A percentile compares a stretch with the other conserved stretches of the same genome.
Evolutionary conservation across 1,284 basidiomycete species (phyloP).

Genomic region (Xerocomus nothofagi): DNA sequence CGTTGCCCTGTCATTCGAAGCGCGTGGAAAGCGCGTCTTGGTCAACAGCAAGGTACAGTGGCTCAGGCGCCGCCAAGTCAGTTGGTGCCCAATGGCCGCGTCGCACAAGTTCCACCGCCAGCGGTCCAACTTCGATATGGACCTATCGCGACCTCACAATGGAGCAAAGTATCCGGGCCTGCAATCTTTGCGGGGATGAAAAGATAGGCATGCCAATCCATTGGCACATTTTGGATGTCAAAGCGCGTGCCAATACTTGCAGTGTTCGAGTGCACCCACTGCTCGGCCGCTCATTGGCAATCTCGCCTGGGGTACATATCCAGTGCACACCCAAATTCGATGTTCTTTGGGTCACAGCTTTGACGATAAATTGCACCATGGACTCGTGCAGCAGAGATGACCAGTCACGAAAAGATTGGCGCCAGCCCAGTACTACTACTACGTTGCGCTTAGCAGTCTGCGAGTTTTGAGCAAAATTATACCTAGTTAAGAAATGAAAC

Average conservation of each 20-base stretch:
- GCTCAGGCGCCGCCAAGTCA: conserved; percentile 17
- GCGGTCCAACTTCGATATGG: conserved; percentile 56
- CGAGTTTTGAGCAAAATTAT: conserved; percentile 20
- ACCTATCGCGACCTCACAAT: conserved; percentile 57
- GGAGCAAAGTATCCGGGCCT: conserved; percentile 75
- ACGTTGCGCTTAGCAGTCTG: conserved; percentile 15
- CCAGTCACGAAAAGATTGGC: conserved; percentile 12
- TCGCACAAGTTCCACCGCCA: conserved; percentile 22
- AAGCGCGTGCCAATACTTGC: conserved; percentile 7
- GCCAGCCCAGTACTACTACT: conserved; percentile 11
- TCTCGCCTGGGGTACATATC: conserved; percentile 4
- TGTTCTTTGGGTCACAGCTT: conserved; percentile 9
- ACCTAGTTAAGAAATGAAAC: conserved; percentile 25
- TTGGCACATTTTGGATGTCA: conserved; percentile 1
- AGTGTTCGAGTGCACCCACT: conserved; percentile 6
- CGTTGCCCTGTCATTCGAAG: conserved; percentile 59
- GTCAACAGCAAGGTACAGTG: conserved; percentile 31
- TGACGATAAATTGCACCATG: conserved; percentile 4
- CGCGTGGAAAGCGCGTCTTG: conserved; percentile 62
- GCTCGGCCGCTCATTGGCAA: neutral
- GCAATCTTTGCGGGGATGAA: conserved; percentile 59
- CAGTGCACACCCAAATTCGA: conserved; percentile 10
- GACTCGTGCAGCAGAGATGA: conserved; percentile 1
- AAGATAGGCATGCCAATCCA: conserved; percentile 41
- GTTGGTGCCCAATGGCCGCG: conserved; percentile 23